phyloP scores from a whole-genome alignment of 169 alveolate species.

The Plasmodium ovale region DNA sequence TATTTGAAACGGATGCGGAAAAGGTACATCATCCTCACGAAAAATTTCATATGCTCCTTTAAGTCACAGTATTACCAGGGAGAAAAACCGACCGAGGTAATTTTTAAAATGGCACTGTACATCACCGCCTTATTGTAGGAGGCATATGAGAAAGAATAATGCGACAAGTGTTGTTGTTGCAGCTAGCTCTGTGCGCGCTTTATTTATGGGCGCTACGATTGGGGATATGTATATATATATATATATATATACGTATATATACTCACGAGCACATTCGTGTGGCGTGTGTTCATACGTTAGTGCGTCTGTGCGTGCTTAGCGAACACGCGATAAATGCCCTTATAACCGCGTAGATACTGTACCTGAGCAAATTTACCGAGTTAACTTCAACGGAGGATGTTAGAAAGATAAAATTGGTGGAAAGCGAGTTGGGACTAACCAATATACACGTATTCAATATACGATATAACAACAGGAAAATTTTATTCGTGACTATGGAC shows the following conservation, averaged over 20 bases:
- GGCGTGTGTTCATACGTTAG: not conserved
- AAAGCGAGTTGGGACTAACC: slow-evolving; percentile 47
- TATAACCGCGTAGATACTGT: slow-evolving; percentile 27
- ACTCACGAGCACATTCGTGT: not conserved
- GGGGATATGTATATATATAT: not conserved
- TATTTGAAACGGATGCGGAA: slow-evolving; percentile 60
- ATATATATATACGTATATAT: not conserved
- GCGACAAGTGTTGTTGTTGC: not conserved
- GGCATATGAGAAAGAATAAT: no score
- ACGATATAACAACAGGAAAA: slow-evolving; percentile 49
- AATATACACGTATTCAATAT: slow-evolving; percentile 44
- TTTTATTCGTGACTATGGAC: slow-evolving; percentile 59
- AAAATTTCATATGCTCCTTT: slow-evolving; percentile 68
- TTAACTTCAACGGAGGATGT: slow-evolving; percentile 67
- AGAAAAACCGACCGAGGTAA: slow-evolving; percentile 73
- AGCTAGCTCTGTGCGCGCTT: not conserved
- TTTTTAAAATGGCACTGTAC: no score
- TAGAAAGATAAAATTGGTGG: slow-evolving; percentile 37
- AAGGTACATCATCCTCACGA: slow-evolving; percentile 56
- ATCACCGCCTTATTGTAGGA: no score
- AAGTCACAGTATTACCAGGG: slow-evolving; percentile 69
- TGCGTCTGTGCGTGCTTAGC: slow-evolving; percentile 1
- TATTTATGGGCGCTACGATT: not conserved
- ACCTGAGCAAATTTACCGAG: slow-evolving; percentile 66
- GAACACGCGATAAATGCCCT: not conserved